Conservation (phyloP, 2,329 filamentous ascomycete species). For the Stromatinia cepivora region DNA sequence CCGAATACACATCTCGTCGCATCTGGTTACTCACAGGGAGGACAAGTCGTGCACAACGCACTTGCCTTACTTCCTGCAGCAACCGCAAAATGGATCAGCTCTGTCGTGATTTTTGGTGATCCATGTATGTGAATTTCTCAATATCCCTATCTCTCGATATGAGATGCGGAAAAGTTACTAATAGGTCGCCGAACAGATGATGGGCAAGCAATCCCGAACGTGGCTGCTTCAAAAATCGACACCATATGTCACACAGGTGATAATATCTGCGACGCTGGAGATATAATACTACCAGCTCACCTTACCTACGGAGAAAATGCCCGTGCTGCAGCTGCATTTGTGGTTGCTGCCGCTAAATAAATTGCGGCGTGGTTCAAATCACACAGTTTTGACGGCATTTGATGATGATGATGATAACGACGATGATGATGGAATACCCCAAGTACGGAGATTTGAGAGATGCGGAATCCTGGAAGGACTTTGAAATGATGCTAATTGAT, state of each 20-base stretch:
- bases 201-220: conserved; percentile 31
- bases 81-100: conserved; percentile 41
- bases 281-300: conserved; percentile 46
- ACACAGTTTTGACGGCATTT: conserved; percentile 11
- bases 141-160: not conserved
- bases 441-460: not conserved
- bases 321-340: conserved; percentile 43
- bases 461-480: too few relatives aligned
- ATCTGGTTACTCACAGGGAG: conserved; percentile 48
- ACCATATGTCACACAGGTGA: conserved; percentile 53
- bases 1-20: conserved; percentile 44
- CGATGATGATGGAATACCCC: not conserved
- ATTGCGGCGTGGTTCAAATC: not conserved
- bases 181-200: conserved; percentile 25
- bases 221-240: conserved; percentile 39
- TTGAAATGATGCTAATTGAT: not conserved
- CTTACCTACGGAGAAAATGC: conserved; percentile 44
- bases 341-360: conserved; percentile 22
- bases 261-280: conserved; percentile 51
- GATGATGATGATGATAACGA: conserved; percentile 1
- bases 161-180: not conserved
- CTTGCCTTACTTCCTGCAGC: conserved; percentile 39
- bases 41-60: conserved; percentile 47
- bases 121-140: conserved; percentile 38
- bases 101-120: conserved; percentile 48